Base-by-base conservation (phyloP, 495 filamentous ascomycete genomes). In the Aspergillus nidulans region DNA sequence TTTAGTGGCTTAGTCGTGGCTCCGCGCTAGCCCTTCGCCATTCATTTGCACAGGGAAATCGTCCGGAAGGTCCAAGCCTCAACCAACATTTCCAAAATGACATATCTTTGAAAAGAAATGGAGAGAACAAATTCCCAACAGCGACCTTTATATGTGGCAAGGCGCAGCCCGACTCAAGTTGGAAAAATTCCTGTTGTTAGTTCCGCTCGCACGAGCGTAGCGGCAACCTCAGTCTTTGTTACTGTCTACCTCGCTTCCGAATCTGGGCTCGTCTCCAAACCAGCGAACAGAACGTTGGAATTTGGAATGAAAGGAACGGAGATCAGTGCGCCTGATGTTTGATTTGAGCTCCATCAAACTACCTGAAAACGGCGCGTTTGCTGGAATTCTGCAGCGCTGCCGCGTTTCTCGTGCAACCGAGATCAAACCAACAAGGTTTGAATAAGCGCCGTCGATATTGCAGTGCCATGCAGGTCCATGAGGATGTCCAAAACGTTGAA, bases 391-490 rank as follows among this genome's bases (percentile, higher is more conserved):
- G 36, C 53, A 41, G 36, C 45, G 40, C 23, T 32, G 45, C 53
- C 38, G 24, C 25, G 19, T 40, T 2, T 30, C 18, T 38, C 25
- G 39, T 49, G 47, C 47, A 34, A 52, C 24, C 24, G 38, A 43
- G 45, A 49, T 49, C 38, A 56, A 56, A 56, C 53, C 45, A 56
- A 56, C 53, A 56, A 28, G 25, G 53, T 56, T 49, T 43, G 51
- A 48, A 32, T 56, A 56, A 56, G 53, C 53, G 53, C 53, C 53
- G 45, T n/a, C 53, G 53, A 56, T 49, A 56, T 56, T 56, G 53
- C 53, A 49, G 16, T 55, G 44, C 53, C 32, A 10, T 39, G 32
- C 19, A 49, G 45, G 20, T 39, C 18, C 46, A 39, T 32, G 47
- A 25, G 47, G 15, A 19, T 34, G 4, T 34, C 30, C 30, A 12